Evolutionary conservation across 805 yeast species (phyloP).

Genomic region (Suhomyces sp.): DNA sequence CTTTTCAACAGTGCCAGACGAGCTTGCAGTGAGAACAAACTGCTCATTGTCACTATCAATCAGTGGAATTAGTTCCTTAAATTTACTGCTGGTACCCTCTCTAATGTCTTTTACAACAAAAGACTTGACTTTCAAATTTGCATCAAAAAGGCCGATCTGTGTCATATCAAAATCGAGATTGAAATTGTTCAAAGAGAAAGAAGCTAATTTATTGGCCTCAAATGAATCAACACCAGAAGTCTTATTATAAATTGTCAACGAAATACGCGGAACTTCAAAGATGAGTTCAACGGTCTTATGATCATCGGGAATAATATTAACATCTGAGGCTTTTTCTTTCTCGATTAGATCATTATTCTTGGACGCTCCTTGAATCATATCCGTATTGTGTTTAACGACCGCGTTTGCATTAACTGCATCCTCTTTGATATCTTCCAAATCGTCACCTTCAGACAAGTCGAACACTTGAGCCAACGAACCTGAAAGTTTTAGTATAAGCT

Average conservation of each 20-base stretch:
- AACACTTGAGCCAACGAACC: slow-evolving; percentile 58
- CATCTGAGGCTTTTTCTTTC: slow-evolving; percentile 1
- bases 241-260: slow-evolving; percentile 59
- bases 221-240: slow-evolving; percentile 41
- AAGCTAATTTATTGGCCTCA: slow-evolving; percentile 32
- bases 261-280: slow-evolving; percentile 61
- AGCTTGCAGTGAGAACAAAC: slow-evolving; percentile 54
- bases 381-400: slow-evolving; percentile 27
- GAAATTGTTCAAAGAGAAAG: slow-evolving; percentile 55
- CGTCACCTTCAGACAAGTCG: slow-evolving; percentile 35
- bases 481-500: slow-evolving; percentile 53
- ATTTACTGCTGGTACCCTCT: slow-evolving; percentile 58
- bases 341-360: neutral
- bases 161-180: slow-evolving; percentile 51
- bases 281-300: slow-evolving; percentile 43
- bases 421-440: slow-evolving; percentile 51
- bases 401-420: slow-evolving; percentile 70
- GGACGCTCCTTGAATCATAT: neutral
- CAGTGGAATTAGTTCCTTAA: slow-evolving; percentile 78
- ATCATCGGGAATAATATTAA: slow-evolving; percentile 22
- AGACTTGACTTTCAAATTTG: slow-evolving; percentile 66
- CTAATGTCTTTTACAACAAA: slow-evolving; percentile 80
- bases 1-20: slow-evolving; percentile 39
- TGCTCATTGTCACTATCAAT: slow-evolving; percentile 64
- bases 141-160: slow-evolving; percentile 53